A percentile compares a stretch with the other conserved stretches of the same genome.
Conservation (phyloP, 2,329 filamentous ascomycete genomes). For the Fusarium armeniacum region DNA sequence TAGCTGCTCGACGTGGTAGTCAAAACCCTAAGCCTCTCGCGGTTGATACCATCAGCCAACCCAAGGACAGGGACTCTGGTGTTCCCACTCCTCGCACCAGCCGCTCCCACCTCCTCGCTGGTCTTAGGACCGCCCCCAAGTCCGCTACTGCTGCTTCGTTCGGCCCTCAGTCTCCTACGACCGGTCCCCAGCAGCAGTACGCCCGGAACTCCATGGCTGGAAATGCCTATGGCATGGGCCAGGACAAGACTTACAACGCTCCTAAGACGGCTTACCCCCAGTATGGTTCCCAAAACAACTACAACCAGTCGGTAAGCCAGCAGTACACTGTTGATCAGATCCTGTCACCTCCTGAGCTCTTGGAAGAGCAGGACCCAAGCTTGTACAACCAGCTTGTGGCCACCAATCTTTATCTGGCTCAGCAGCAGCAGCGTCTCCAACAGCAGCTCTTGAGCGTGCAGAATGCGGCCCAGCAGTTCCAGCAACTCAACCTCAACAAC, state of each 20-base stretch:
- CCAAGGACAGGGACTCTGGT: slow-evolving; percentile 74
- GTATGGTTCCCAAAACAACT: slow-evolving; percentile 56
- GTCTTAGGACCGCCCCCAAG: slow-evolving; percentile 93
- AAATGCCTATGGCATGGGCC: slow-evolving; percentile 61
- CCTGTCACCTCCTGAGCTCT: slow-evolving; percentile 82
- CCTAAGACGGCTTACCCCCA: slow-evolving; percentile 72
- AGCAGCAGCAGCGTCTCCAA: slow-evolving; percentile 94
- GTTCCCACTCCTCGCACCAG: slow-evolving; percentile 90
- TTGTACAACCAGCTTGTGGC: slow-evolving; percentile 90
- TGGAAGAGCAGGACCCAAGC: slow-evolving; percentile 82
- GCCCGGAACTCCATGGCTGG: slow-evolving; percentile 61
- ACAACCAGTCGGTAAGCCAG: slow-evolving; percentile 55
- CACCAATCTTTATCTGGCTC: slow-evolving; percentile 91
- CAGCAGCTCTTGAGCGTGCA: slow-evolving; percentile 91
- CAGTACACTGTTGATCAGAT: slow-evolving; percentile 89
- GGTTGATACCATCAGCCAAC: slow-evolving; percentile 78
- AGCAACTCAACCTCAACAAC: slow-evolving; percentile 77
- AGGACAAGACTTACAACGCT: slow-evolving; percentile 61
- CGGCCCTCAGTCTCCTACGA: slow-evolving; percentile 73
- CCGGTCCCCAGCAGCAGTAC: slow-evolving; percentile 58
- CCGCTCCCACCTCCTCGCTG: slow-evolving; percentile 93
- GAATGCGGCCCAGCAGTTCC: slow-evolving; percentile 84
- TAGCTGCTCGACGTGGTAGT: slow-evolving; percentile 87
- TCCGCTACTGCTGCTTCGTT: slow-evolving; percentile 80
- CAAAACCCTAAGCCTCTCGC: slow-evolving; percentile 91